A percentile compares a stretch with the other conserved stretches of the same genome.
Evolutionary conservation across 345 rosid genomes (phyloP).

Genomic region (Hypericum perforatum): DNA sequence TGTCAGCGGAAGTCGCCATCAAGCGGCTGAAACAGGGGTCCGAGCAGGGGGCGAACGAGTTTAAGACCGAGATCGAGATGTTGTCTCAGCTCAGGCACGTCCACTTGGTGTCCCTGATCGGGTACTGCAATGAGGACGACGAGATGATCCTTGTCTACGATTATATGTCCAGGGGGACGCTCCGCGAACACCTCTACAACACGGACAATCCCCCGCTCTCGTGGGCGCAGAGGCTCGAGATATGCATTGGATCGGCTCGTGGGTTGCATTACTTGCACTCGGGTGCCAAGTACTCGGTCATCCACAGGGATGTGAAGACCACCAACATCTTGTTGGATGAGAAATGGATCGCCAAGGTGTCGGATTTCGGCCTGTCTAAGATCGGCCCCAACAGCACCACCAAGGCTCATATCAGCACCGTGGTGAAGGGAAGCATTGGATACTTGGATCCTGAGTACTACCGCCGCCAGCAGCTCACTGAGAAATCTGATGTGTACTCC

Average conservation of each 20-base stretch:
- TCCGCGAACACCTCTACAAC: conserved; percentile 24
- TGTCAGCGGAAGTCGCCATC: conserved; percentile 26
- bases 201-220: conserved; percentile 18
- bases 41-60: conserved; percentile 32
- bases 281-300: conserved; percentile 27
- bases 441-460: conserved; percentile 59
- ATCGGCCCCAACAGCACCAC: conserved; percentile 26
- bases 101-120: conserved; percentile 34
- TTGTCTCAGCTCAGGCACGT: conserved; percentile 29
- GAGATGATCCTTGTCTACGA: conserved; percentile 45
- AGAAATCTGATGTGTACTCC: conserved; percentile 64
- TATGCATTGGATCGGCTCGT: conserved; percentile 36
- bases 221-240: conserved; percentile 35
- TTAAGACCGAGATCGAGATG: conserved; percentile 32
- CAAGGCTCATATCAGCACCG: conserved; percentile 36
- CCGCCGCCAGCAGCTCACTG: conserved; percentile 41
- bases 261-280: conserved; percentile 29
- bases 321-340: conserved; percentile 45
- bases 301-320: conserved; percentile 46
- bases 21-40: conserved; percentile 30
- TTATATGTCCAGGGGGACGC: conserved; percentile 25
- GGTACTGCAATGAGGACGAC: conserved; percentile 29
- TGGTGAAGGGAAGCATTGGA: conserved; percentile 45
- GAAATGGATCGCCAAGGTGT: conserved; percentile 47
- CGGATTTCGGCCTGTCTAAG: conserved; percentile 45